Evolutionary conservation across 306 rosid species (phyloP).

Genomic region (Vachellia pachyceras): DNA sequence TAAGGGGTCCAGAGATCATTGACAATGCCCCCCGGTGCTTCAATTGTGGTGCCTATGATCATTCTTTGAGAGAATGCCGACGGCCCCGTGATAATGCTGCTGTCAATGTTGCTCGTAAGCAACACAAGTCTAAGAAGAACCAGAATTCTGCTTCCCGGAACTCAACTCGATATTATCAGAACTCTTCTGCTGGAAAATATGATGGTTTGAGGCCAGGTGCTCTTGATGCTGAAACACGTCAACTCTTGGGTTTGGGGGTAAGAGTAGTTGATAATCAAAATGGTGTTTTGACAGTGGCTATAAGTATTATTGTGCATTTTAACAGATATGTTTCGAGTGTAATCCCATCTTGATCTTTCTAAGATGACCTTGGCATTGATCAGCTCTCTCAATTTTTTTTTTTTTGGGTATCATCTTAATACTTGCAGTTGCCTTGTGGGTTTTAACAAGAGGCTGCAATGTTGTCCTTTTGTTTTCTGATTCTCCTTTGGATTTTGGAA

Average conservation of each 20-base stretch:
- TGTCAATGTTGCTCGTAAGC: constrained; percentile 86
- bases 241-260: constrained; percentile 89
- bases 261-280: constrained; percentile 33
- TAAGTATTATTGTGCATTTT: constrained; percentile 3
- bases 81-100: constrained; percentile 79
- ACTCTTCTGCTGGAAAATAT: constrained; percentile 84
- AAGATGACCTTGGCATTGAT: background rate
- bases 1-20: constrained; percentile 77
- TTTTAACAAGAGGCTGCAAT: background rate
- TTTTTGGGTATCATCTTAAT: background rate
- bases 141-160: constrained; percentile 71
- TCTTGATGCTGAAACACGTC: constrained; percentile 77
- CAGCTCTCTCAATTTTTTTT: background rate
- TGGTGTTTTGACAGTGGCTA: constrained; percentile 32
- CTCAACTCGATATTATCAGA: constrained; percentile 86
- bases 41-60: constrained; percentile 94
- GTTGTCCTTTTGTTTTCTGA: background rate
- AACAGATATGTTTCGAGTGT: background rate
- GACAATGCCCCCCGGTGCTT: constrained; percentile 86
- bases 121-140: constrained; percentile 69
- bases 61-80: constrained; percentile 74
- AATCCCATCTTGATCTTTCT: background rate
- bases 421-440: background rate
- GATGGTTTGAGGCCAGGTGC: constrained; percentile 90
- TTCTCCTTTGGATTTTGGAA: background rate